Conservation (phyloP, 345 rosid species). For the Rubroshorea leprosula region DNA sequence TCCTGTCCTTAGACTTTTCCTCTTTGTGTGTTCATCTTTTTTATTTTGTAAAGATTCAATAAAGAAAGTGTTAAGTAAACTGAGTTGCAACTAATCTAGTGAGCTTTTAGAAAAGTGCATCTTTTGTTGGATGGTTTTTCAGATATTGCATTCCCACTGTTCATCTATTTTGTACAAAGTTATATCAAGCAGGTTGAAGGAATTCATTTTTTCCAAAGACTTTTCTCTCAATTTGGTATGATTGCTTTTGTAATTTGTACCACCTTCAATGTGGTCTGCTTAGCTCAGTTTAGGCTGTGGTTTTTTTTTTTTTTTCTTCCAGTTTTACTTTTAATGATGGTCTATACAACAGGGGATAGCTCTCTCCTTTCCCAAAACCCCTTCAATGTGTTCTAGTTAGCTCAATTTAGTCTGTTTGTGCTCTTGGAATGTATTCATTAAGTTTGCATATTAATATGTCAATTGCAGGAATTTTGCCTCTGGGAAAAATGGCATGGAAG, state of each 20-base stretch:
- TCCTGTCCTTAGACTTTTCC: not conserved
- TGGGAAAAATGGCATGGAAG: slow-evolving; percentile 66
- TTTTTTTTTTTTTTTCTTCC: no score
- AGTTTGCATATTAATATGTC: slow-evolving; percentile 6
- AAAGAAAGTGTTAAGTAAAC: not conserved
- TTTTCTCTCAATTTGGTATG: no score
- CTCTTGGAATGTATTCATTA: not conserved
- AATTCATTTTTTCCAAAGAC: not conserved
- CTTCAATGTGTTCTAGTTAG: not conserved
- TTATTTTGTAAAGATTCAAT: not conserved
- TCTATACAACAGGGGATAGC: no score
- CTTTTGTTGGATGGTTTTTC: not conserved
- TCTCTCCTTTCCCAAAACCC: no score
- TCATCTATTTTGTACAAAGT: not conserved
- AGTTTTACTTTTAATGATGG: no score
- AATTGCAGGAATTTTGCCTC: slow-evolving; percentile 40
- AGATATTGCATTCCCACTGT: not conserved
- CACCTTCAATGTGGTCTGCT: no score
- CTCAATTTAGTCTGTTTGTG: not conserved
- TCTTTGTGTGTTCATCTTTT: not conserved
- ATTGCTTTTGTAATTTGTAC: no score
- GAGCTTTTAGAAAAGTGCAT: not conserved
- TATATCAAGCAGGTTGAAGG: not conserved
- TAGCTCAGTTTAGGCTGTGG: no score
- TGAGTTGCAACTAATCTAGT: not conserved